These are phyloP conservation scores for Pinus albicaulis DNA, from an alignment of 75 land plant species.

Conservation along the genomic window DNA sequence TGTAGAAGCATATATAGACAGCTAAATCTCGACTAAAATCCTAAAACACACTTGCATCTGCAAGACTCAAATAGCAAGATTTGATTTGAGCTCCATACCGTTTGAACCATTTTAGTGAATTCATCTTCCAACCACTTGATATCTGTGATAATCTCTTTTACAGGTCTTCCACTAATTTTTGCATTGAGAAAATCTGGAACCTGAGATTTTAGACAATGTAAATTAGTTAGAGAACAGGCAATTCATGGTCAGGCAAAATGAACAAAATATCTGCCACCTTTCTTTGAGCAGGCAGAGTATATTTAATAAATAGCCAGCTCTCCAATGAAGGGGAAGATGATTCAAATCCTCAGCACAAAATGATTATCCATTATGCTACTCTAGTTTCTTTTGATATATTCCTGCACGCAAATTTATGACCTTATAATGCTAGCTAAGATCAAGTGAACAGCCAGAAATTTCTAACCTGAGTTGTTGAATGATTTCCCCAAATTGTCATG, in stretches of 20 bases:
- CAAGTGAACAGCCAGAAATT: slow-evolving; percentile 6
- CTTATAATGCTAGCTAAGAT: neutral
- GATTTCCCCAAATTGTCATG: slow-evolving; percentile 97
- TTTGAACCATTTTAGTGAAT: slow-evolving; percentile 89
- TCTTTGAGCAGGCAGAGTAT: neutral
- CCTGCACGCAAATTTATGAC: neutral
- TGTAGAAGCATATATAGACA: neutral
- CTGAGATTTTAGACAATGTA: slow-evolving; percentile 21
- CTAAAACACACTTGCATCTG: neutral
- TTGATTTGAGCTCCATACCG: slow-evolving; percentile 30
- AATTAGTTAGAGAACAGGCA: neutral
- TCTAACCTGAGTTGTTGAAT: slow-evolving; percentile 90
- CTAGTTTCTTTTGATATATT: neutral
- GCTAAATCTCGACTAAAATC: neutral
- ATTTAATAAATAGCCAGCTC: neutral
- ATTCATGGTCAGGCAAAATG: neutral
- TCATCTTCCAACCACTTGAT: slow-evolving; percentile 85
- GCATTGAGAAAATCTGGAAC: slow-evolving; percentile 98
- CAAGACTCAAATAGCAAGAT: neutral
- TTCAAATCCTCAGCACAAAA: no score
- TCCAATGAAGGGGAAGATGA: no score
- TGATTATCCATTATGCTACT: neutral
- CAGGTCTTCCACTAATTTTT: slow-evolving; percentile 74
- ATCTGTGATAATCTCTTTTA: slow-evolving; percentile 89
- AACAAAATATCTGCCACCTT: neutral